These are phyloP conservation scores for Ormosia emarginata DNA, from an alignment of 306 rosid species.

Conservation along the genomic window DNA sequence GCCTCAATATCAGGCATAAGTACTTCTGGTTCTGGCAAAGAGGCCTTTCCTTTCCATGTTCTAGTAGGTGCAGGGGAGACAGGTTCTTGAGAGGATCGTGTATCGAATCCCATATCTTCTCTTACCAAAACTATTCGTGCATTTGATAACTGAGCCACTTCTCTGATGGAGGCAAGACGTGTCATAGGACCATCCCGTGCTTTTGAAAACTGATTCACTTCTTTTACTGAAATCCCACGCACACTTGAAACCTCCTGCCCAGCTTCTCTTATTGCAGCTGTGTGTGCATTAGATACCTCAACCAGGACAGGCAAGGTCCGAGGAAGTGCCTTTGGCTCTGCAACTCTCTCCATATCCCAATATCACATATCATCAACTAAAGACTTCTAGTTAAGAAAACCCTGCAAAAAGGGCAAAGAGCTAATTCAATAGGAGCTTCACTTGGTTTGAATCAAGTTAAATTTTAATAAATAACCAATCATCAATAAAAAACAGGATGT, in stretches of 20 bases:
- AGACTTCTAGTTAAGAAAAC: constrained; percentile 13
- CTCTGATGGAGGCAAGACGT: constrained; percentile 37
- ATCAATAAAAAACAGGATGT: neutral
- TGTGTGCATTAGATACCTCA: constrained; percentile 43
- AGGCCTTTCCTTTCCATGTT: constrained; percentile 54
- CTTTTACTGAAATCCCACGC: constrained; percentile 32
- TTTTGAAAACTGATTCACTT: constrained; percentile 38
- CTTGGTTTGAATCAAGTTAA: neutral
- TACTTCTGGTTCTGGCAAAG: constrained; percentile 44
- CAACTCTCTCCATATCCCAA: constrained; percentile 64
- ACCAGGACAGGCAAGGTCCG: constrained; percentile 41
- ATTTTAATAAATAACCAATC: constrained; percentile 11
- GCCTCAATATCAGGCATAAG: constrained; percentile 38
- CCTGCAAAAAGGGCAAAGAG: constrained; percentile 42
- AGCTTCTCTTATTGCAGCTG: constrained; percentile 33
- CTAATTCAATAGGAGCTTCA: constrained; percentile 16
- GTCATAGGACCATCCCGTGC: constrained; percentile 33
- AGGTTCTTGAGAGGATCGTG: constrained; percentile 34
- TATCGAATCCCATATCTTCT: constrained; percentile 51
- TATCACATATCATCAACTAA: constrained; percentile 39
- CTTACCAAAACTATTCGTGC: constrained; percentile 49
- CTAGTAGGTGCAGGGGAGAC: constrained; percentile 39
- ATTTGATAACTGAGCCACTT: constrained; percentile 51
- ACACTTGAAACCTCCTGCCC: constrained; percentile 31
- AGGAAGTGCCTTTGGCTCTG: constrained; percentile 64